Base-by-base conservation (phyloP, 768 basidiomycete genomes). In the Rhodotorula diobovata region DNA sequence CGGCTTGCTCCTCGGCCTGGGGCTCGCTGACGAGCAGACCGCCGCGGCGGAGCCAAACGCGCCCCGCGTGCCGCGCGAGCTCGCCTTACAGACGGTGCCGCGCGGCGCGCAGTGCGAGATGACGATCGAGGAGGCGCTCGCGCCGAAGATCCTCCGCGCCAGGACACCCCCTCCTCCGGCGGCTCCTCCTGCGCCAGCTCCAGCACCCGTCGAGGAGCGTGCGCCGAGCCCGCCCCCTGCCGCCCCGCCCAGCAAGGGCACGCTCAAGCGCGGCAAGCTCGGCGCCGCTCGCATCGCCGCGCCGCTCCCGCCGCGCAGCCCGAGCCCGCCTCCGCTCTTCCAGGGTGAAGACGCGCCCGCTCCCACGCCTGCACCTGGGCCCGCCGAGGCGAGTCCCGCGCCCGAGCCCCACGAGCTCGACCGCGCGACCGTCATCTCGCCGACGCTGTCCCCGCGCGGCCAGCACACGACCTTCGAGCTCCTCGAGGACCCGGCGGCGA, bases 71-170 rank as follows among this genome's bases (percentile, higher is more conserved):
- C 35, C 35, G 34, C 8, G 46, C 16, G 32, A 50, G 20, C 37
- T 66, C 28, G 56, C n/a, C 18, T 51, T 71, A 30, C 61, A 67
- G 61, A 71, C 70, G 12, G 66, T 71, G 8, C 70, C 70, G 41
- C 58, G 54, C 18, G 65, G 70, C 8, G 70, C 70, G 23, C 67
- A 71, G 50, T 32, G 70, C 32, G 56, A 71, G 51, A 71, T 71
- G 70, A 71, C 70, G 16, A 39, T 67, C 4, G 70, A 71, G 34
- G 70, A 71, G 58, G 70, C 70, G 2, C 25, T 54, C n/a, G 61
- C 61, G 32, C 70, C 70, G 25, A 56, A 62, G n/a, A 48, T 59
- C 9, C 39, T 46, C 1, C 34, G 65, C 2, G 8, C 25, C 10
- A 7, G 28, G 16, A 30, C 70, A 28, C 61, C 65, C 4, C 61